Conservation (phyloP, 768 basidiomycete genomes). For the Arthromyces matolae region DNA sequence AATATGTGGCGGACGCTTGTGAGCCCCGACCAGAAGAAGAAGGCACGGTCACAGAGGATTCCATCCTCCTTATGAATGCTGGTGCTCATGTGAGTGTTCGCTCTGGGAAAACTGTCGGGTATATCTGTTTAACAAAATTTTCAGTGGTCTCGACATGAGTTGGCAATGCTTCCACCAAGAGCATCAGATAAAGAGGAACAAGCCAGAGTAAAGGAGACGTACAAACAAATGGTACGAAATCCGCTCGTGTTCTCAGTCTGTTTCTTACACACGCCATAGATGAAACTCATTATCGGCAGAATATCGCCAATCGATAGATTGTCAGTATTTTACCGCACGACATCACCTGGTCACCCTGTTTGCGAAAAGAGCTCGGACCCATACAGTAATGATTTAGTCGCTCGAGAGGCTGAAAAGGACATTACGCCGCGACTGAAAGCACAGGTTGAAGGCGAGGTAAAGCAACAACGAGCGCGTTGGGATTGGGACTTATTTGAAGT, state of each 20-base stretch:
- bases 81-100: conserved; percentile 22
- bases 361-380: conserved; percentile 19
- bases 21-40: conserved; percentile 20
- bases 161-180: conserved; percentile 24
- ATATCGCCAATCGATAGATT: conserved; percentile 19
- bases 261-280: conserved; percentile 3
- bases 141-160: conserved; percentile 27
- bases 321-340: conserved; percentile 25
- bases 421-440: conserved; percentile 20
- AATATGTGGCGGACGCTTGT: conserved; percentile 21
- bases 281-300: conserved; percentile 19
- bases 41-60: conserved; percentile 23
- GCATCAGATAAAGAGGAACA: conserved; percentile 23
- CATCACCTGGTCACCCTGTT: conserved; percentile 22
- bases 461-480: conserved; percentile 21
- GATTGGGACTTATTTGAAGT: conserved; percentile 27
- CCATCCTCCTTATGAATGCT: conserved; percentile 26
- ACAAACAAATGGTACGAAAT: conserved; percentile 23
- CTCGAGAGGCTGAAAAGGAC: conserved; percentile 17
- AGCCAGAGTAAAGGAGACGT: conserved; percentile 24
- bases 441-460: conserved; percentile 16
- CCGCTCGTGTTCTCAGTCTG: background rate
- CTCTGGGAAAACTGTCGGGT: background rate
- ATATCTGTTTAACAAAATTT: background rate
- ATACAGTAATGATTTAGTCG: conserved; percentile 16